Evolutionary conservation across 192 early-diverging fungal species (phyloP).

Genomic region (Coemansia sp.): DNA sequence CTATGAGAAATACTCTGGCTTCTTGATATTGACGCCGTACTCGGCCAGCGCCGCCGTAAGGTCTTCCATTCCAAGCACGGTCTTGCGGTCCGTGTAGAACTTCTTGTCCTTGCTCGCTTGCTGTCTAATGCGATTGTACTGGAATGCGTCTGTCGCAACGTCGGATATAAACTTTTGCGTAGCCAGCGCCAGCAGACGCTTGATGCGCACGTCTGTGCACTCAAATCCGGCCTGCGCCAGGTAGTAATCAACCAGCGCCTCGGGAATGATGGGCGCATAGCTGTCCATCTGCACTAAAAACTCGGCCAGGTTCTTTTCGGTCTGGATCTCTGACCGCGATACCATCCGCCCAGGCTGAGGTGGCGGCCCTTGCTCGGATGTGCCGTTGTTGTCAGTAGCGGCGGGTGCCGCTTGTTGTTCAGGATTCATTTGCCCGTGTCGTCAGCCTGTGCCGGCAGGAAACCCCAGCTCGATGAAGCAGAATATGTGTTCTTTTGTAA

Average conservation of each 20-base stretch:
- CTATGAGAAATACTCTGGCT: slow-evolving; percentile 88
- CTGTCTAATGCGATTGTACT: slow-evolving; percentile 64
- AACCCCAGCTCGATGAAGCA: too few relatives aligned
- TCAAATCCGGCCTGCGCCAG: slow-evolving; percentile 64
- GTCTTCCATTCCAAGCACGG: slow-evolving; percentile 90
- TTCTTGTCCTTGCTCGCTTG: slow-evolving; percentile 54
- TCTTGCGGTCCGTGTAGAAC: slow-evolving; percentile 67
- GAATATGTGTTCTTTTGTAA: too few relatives aligned
- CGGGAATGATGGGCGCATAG: slow-evolving; percentile 75
- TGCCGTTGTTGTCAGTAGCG: not conserved
- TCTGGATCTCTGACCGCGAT: slow-evolving; percentile 47
- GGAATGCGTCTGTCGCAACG: slow-evolving; percentile 69
- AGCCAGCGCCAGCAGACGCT: slow-evolving; percentile 66
- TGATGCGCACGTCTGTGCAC: slow-evolving; percentile 63
- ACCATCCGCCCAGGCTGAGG: slow-evolving; percentile 19
- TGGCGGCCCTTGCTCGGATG: slow-evolving; percentile 8
- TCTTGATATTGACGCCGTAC: slow-evolving; percentile 93
- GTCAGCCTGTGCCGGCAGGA: too few relatives aligned
- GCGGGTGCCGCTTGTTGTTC: not conserved
- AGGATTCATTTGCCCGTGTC: not conserved
- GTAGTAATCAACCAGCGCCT: slow-evolving; percentile 92
- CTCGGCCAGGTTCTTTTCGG: slow-evolving; percentile 76
- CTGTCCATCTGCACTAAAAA: slow-evolving; percentile 75
- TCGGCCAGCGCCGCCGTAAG: slow-evolving; percentile 81
- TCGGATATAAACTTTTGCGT: slow-evolving; percentile 76